These are phyloP conservation scores for Parastagonospora nodorum DNA, from an alignment of 2,329 filamentous ascomycete species.

Conservation along the genomic window DNA sequence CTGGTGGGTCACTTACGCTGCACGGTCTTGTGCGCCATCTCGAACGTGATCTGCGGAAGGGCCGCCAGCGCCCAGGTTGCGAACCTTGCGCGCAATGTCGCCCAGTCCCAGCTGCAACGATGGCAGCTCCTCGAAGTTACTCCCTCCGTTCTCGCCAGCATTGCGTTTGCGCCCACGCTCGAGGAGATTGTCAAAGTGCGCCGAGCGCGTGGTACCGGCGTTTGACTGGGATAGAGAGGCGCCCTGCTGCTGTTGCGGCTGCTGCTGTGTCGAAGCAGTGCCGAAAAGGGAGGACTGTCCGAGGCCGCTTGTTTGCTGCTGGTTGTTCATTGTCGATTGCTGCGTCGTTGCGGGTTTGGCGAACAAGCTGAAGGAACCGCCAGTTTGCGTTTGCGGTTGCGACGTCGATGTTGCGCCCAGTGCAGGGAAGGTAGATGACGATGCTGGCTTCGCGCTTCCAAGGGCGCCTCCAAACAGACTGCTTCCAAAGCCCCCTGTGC, in stretches of 20 bases:
- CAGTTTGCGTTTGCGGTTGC: constrained; percentile 30
- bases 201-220: constrained; percentile 52
- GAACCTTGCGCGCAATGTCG: constrained; percentile 78
- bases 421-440: constrained; percentile 27
- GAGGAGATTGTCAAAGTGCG: constrained; percentile 68
- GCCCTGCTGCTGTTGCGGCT: constrained; percentile 22
- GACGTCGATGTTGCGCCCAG: constrained; percentile 26
- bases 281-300: constrained; percentile 35
- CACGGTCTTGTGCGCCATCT: constrained; percentile 49
- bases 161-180: constrained; percentile 71
- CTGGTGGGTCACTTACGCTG: constrained; percentile 53
- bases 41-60: constrained; percentile 58
- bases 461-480: constrained; percentile 40
- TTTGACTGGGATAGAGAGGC: constrained; percentile 41
- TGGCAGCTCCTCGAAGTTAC: constrained; percentile 75
- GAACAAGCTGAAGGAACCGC: constrained; percentile 26
- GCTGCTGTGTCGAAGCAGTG: constrained; percentile 31
- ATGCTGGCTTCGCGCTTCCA: constrained; percentile 44
- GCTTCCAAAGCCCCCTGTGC: constrained; percentile 34
- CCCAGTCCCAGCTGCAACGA: constrained; percentile 88
- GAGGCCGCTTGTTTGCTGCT: constrained; percentile 35
- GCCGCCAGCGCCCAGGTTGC: constrained; percentile 76
- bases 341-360: constrained; percentile 22
- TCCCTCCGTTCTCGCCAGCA: constrained; percentile 65
- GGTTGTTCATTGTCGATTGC: constrained; percentile 34